Base-by-base conservation (phyloP, 78 protist species). In the Dictyostelium citrinum region DNA sequence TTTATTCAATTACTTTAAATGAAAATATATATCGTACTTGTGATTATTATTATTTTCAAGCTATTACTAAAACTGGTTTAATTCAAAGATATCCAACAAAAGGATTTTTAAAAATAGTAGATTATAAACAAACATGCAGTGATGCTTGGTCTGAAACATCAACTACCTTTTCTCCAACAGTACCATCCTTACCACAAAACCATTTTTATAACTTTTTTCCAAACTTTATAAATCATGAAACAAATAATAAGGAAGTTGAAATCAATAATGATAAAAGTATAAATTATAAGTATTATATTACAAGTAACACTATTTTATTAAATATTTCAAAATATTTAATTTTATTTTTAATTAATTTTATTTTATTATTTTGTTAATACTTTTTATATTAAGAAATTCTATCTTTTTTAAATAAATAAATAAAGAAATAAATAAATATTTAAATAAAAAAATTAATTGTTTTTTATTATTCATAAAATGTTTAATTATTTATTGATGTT, bases 11-110 rank as follows among this genome's bases (percentile, higher is more conserved):
- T 11, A 64, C 72, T 22, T 27, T 64, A 10, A 27, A 10, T 27
- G 64, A 55, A 20, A 20, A 55, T 55, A 33, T 45, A 4, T 70
- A 70, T 17, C 12, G 20, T 33, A 11, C 77, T 3, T 70, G 77
- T 33, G 77, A 70, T 33, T 70, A 70, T 33, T 70, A 70, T 33
- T 70, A 70, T 70, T 70, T 70, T 33, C 33, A 70, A 70, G 77
- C 20, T 1, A 31, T 5, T 14, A 70, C 77, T 12, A 0, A 12
- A 16, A 6, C 45, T 16, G 77, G 77, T 17, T 4, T 3, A 70
- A 27, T 16, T 16, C 37, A 33, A 27, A 70, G 77, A 33, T 70
- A 70, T 17, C 77, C 77, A 14, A 70, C 77, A 70, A 70, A 29
- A 12, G 77, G 77, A 29, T 70, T 29, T 70, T 70, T 70, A 70